These are phyloP conservation scores for Cercophora sp. DNA, from an alignment of 495 filamentous ascomycete species.

Conservation along the genomic window DNA sequence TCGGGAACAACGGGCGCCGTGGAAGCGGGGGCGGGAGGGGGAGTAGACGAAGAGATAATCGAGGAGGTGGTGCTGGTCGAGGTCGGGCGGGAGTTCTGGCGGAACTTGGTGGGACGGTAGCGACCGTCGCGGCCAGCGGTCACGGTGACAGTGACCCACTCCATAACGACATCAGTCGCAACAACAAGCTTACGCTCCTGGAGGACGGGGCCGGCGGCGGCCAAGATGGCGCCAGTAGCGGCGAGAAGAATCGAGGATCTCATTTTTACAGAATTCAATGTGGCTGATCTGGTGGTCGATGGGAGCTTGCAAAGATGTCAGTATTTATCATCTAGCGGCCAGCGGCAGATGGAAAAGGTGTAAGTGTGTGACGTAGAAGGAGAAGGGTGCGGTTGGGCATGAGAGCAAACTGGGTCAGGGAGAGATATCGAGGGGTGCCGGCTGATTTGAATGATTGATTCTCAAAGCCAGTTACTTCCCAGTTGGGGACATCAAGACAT, in stretches of 20 bases:
- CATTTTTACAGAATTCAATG: slow-evolving; percentile 51
- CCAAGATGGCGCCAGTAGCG: slow-evolving; percentile 59
- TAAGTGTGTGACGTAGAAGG: slow-evolving; percentile 16
- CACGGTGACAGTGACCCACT: slow-evolving; percentile 59
- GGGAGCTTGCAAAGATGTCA: slow-evolving; percentile 11
- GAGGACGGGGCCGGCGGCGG: slow-evolving; percentile 55
- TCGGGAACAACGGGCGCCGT: slow-evolving; percentile 8
- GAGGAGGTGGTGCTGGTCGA: slow-evolving; percentile 6
- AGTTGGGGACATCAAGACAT: not conserved
- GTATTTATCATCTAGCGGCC: slow-evolving; percentile 14
- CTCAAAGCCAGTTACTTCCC: too few relatives aligned
- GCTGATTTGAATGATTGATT: too few relatives aligned
- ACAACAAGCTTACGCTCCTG: slow-evolving; percentile 55
- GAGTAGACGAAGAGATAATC: slow-evolving; percentile 13
- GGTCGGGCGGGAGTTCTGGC: slow-evolving; percentile 6
- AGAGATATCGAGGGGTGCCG: too few relatives aligned
- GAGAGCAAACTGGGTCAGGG: too few relatives aligned
- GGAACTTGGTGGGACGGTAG: slow-evolving; percentile 19
- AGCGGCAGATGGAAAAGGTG: slow-evolving; percentile 8
- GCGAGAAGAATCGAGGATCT: slow-evolving; percentile 61
- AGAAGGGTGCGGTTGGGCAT: too few relatives aligned
- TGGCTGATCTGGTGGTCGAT: slow-evolving; percentile 10
- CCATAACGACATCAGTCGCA: slow-evolving; percentile 52
- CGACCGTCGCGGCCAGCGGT: slow-evolving; percentile 43
- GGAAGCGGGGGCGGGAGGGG: slow-evolving; percentile 9